A percentile compares a stretch with the other conserved stretches of the same genome.
Evolutionary conservation across 108 stramenopile genomes (phyloP).

Genomic region (Stephanodiscus triporus): DNA sequence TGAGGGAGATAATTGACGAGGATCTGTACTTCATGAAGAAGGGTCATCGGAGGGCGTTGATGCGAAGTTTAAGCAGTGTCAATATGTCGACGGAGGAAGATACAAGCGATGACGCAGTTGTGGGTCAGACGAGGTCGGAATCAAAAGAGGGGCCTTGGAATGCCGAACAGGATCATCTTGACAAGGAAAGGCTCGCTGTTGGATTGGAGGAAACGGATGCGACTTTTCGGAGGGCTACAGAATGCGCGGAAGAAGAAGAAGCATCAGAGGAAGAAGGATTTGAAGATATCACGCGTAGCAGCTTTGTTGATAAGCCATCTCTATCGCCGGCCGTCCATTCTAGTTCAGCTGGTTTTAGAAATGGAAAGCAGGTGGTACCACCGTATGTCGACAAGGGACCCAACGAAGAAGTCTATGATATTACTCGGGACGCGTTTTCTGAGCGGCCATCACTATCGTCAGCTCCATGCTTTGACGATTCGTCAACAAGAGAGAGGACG

Average conservation of each 20-base stretch:
- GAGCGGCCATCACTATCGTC: slow-evolving; percentile 7
- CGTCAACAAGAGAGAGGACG: background rate
- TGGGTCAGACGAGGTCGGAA: background rate
- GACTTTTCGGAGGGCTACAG: background rate
- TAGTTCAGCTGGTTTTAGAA: background rate
- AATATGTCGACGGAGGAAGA: slow-evolving; percentile 2
- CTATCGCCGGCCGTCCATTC: background rate
- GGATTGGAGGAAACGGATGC: background rate
- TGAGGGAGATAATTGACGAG: slow-evolving; percentile 11
- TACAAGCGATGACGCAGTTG: background rate
- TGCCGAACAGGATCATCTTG: background rate
- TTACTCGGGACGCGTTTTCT: slow-evolving; percentile 17
- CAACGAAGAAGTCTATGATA: slow-evolving; percentile 23
- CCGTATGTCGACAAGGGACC: background rate
- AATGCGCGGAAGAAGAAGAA: background rate
- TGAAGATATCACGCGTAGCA: slow-evolving; percentile 8
- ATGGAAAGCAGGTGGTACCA: background rate
- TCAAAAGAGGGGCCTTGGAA: background rate
- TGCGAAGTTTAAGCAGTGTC: background rate
- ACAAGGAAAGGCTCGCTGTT: background rate
- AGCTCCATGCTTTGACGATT: background rate
- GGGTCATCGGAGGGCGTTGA: slow-evolving; percentile 18
- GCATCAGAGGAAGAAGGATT: background rate
- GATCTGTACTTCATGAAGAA: slow-evolving; percentile 30
- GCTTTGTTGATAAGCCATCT: slow-evolving; percentile 5